Evolutionary conservation across 2,329 filamentous ascomycete genomes (phyloP).

Genomic region (Harringtonia aguacate): DNA sequence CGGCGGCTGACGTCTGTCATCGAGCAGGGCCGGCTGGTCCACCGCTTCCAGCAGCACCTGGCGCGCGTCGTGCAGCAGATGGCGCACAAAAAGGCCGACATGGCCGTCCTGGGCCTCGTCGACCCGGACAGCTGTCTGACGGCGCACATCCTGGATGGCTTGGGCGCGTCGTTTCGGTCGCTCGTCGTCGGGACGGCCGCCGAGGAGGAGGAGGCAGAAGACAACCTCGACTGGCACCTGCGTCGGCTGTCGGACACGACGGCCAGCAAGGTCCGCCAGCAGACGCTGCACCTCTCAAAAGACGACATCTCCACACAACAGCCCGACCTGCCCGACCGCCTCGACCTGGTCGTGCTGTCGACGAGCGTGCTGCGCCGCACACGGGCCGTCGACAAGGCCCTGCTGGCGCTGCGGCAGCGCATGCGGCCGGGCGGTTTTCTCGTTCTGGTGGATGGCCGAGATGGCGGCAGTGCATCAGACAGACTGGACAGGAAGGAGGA

Average conservation of each 20-base stretch:
- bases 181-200: conserved; percentile 17
- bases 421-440: conserved; percentile 22
- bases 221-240: conserved; percentile 12
- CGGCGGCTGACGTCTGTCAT: conserved; percentile 15
- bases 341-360: conserved; percentile 18
- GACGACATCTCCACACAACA: background rate
- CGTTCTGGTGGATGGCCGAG: conserved; percentile 16
- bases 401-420: conserved; percentile 10
- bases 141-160: conserved; percentile 19
- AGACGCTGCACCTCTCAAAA: no score
- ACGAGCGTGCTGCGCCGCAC: conserved; percentile 12
- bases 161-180: conserved; percentile 20
- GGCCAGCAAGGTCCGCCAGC: background rate
- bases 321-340: background rate
- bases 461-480: conserved; percentile 6
- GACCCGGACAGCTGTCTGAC: conserved; percentile 20
- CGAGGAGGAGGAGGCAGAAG: no score
- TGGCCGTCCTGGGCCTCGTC: conserved; percentile 27
- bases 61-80: conserved; percentile 24
- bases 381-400: background rate
- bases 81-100: conserved; percentile 25
- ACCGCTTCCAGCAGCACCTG: conserved; percentile 22
- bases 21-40: conserved; percentile 19
- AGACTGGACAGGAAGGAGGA: background rate
- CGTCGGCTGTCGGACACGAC: background rate